Evolutionary conservation across 305 asterid species (phyloP).

Genomic region (Nicotiana rustica): DNA sequence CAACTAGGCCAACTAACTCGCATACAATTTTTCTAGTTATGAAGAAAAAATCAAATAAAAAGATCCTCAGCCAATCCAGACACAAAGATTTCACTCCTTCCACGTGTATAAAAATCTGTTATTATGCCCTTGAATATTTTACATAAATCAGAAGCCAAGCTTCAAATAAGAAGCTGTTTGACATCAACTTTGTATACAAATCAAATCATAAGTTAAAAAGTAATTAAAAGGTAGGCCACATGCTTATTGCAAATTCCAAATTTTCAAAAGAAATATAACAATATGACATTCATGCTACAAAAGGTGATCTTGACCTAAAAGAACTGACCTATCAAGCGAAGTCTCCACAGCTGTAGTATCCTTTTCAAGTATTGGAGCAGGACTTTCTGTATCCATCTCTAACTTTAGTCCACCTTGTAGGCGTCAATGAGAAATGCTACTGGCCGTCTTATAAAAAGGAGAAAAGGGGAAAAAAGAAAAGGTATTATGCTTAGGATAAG

Average conservation of each 20-base stretch:
- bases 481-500: not conserved
- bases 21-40: conserved; percentile 2
- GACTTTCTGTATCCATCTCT: conserved; percentile 45
- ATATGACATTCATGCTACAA: not conserved
- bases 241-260: not conserved
- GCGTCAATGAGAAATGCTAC: not conserved
- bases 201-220: not conserved
- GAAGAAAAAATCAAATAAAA: not conserved
- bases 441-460: not conserved
- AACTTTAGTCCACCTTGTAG: conserved; percentile 3
- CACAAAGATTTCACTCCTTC: not conserved
- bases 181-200: not conserved
- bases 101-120: not conserved
- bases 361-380: conserved; percentile 38
- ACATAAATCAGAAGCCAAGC: conserved; percentile 3
- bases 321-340: conserved; percentile 48
- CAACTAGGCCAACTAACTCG: not conserved
- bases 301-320: conserved; percentile 18
- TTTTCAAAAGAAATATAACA: not conserved
- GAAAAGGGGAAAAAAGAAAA: not conserved
- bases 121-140: not conserved
- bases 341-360: conserved; percentile 49
- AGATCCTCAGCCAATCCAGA: not conserved
- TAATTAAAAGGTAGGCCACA: not conserved
- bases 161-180: not conserved